Conservation (phyloP, 306 rosid genomes). For the Morella rubra region DNA sequence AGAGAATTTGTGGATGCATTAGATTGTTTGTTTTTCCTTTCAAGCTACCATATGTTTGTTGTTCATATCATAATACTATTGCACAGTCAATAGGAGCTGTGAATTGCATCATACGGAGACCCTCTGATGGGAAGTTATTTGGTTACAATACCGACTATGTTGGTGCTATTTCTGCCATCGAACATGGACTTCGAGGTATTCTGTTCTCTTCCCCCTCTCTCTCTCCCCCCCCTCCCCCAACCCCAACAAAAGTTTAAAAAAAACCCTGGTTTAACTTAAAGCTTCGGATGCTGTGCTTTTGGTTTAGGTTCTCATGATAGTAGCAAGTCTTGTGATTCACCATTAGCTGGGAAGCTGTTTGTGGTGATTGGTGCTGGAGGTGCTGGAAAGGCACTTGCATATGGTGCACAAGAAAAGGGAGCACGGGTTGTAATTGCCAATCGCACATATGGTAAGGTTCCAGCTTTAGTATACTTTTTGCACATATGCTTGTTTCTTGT, state of each 20-base stretch:
- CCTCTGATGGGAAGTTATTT: conserved; percentile 75
- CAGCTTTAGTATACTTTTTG: conserved; percentile 7
- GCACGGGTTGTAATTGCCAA: conserved; percentile 89
- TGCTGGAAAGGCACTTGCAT: conserved; percentile 93
- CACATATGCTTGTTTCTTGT: background rate
- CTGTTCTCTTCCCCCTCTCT: conserved; percentile 7
- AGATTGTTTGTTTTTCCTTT: conserved; percentile 8
- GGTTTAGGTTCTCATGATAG: conserved; percentile 20
- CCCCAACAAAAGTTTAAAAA: no score
- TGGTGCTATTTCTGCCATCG: conserved; percentile 88
- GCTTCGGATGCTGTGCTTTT: conserved; percentile 11
- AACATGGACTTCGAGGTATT: conserved; percentile 77
- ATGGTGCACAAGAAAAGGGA: conserved; percentile 92
- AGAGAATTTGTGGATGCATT: background rate
- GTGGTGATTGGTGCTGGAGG: conserved; percentile 98
- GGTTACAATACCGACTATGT: conserved; percentile 86
- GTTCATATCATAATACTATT: conserved; percentile 24
- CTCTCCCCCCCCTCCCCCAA: background rate
- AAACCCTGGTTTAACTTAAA: background rate
- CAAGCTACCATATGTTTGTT: conserved; percentile 2
- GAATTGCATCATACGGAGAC: conserved; percentile 71
- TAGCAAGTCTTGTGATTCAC: conserved; percentile 47
- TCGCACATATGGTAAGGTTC: conserved; percentile 76
- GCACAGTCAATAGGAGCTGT: conserved; percentile 90
- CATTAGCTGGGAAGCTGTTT: conserved; percentile 81